Percentiles rank a stretch among this genome's conserved stretches.
Evolutionary conservation across 768 basidiomycete species (phyloP).

Genomic region (Leccinellum rugosiceps): DNA sequence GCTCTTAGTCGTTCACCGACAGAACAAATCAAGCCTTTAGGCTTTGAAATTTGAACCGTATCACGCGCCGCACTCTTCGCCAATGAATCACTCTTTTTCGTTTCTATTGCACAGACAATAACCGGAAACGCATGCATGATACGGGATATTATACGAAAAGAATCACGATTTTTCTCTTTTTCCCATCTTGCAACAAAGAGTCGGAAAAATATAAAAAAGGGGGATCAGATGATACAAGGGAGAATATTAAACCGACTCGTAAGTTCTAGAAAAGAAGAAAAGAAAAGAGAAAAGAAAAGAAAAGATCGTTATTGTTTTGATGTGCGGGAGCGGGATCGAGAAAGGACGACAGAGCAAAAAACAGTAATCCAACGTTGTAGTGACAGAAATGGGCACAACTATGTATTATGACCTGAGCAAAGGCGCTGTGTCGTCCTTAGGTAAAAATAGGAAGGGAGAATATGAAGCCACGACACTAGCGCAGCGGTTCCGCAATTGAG

Average conservation of each 20-base stretch:
- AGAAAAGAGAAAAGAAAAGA: not conserved
- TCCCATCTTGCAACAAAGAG: not conserved
- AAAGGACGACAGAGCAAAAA: slow-evolving; percentile 19
- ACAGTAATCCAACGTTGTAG: slow-evolving; percentile 32
- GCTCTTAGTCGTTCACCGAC: no score
- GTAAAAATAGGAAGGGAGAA: slow-evolving; percentile 7
- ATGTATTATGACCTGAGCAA: slow-evolving; percentile 29
- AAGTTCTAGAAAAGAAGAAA: slow-evolving; percentile 12
- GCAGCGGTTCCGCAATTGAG: slow-evolving; percentile 17
- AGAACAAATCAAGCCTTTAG: no score
- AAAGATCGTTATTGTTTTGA: slow-evolving; percentile 25
- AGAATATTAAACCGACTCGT: slow-evolving; percentile 21
- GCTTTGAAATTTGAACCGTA: no score
- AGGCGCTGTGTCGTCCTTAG: slow-evolving; percentile 26
- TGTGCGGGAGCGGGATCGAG: slow-evolving; percentile 8
- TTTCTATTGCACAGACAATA: not conserved
- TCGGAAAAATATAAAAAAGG: not conserved
- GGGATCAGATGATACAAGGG: slow-evolving; percentile 3
- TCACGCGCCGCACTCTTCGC: not conserved
- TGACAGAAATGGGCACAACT: slow-evolving; percentile 23
- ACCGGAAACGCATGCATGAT: not conserved
- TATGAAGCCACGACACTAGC: slow-evolving; percentile 21
- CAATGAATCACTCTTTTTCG: not conserved
- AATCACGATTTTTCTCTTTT: slow-evolving; percentile 7
- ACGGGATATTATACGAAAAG: slow-evolving; percentile 2